Base-by-base conservation (phyloP, 352 stramenopile species). In the Phytopythium kandeliae region DNA sequence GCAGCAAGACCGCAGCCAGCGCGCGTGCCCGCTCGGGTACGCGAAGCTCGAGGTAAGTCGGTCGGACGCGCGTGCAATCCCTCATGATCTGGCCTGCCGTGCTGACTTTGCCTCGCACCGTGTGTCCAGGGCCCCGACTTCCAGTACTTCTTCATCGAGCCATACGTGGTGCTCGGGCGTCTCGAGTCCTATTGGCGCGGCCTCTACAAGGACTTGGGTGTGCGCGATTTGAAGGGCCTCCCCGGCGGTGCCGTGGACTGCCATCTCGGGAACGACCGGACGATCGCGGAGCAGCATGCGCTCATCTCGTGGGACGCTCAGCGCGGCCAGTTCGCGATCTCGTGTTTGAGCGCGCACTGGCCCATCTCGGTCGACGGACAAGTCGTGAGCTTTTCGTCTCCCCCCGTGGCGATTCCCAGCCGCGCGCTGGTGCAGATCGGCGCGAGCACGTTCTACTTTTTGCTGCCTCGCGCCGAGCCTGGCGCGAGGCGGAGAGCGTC, bases 21-120 rank as follows among this genome's bases (percentile, higher is more conserved):
- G 42, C 25, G 59, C 54, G 30, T 60, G 56, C 31, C 71, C 80
- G 9, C 55, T 81, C 36, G 83, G 75, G 11, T 94, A 86, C 49
- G 83, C 79, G 19, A 92, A 92, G 34, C 57, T 94, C 15, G 58
- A 86, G 78, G 78, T 89, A 65, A 44, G 58, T n/a, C n/a, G n/a
- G n/a, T n/a, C n/a, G n/a, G n/a, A n/a, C n/a, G n/a, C n/a, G n/a
- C n/a, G n/a, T n/a, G n/a, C n/a, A n/a, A n/a, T n/a, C n/a, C n/a
- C n/a, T n/a, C n/a, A n/a, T n/a, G n/a, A n/a, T n/a, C n/a, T n/a
- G n/a, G n/a, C n/a, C n/a, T n/a, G n/a, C n/a, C 16, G 15, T 9
- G 3, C 21, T 36, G 8, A 8, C 9, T 34, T 21, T 36, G 45
- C 8, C 35, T 16, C 36, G 47, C 37, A 26, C 24, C 31, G 8